Percentiles rank a stretch among this genome's conserved stretches.
Evolutionary conservation across 345 rosid species (phyloP).

Genomic region (Eutrema japonicum): DNA sequence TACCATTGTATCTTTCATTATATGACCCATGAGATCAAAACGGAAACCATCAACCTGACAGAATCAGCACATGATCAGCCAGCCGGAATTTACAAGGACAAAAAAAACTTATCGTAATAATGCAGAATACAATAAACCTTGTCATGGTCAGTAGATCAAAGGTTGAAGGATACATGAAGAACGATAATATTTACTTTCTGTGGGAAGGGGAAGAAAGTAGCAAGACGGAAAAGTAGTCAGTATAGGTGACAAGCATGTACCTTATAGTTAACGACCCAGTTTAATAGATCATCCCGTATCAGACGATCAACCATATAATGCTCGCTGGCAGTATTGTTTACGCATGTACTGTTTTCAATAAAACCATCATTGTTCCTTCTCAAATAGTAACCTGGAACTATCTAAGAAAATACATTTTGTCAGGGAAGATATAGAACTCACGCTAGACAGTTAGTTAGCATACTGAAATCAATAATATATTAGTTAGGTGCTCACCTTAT

Average conservation of each 20-base stretch:
- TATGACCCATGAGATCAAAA: constrained; percentile 97
- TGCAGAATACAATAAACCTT: constrained; percentile 17
- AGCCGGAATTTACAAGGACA: constrained; percentile 21
- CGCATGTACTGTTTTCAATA: constrained; percentile 85
- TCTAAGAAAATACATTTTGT: constrained; percentile 49
- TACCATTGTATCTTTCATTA: constrained; percentile 93
- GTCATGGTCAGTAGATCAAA: constrained; percentile 22
- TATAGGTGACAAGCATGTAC: constrained; percentile 47
- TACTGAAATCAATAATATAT: constrained; percentile 16
- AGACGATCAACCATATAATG: constrained; percentile 93
- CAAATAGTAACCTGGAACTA: constrained; percentile 98
- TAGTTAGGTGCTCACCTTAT: constrained; percentile 59
- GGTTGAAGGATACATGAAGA: constrained; percentile 13
- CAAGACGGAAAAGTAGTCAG: background rate
- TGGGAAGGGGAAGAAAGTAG: constrained; percentile 20
- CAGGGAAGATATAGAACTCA: constrained; percentile 26
- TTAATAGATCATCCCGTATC: constrained; percentile 80
- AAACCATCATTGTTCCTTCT: constrained; percentile 82
- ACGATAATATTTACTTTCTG: background rate
- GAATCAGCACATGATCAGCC: constrained; percentile 33
- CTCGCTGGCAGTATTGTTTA: constrained; percentile 97
- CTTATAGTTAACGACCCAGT: constrained; percentile 89
- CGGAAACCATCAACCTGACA: constrained; percentile 95
- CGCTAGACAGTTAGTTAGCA: constrained; percentile 8
- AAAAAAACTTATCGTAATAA: background rate